These are phyloP conservation scores for Ajuga reptans DNA, from an alignment of 305 asterid genomes.

Conservation along the genomic window DNA sequence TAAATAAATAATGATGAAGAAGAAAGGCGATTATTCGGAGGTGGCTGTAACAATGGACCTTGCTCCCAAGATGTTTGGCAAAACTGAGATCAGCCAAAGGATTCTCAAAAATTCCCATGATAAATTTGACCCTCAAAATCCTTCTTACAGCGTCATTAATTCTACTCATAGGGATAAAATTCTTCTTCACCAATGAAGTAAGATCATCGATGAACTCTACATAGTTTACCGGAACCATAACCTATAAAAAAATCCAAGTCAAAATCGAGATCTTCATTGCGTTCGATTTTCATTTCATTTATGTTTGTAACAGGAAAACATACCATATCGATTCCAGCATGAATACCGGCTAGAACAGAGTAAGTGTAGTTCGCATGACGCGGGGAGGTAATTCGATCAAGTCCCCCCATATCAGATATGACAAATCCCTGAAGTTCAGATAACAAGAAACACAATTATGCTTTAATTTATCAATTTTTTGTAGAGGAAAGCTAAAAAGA, in stretches of 20 bases:
- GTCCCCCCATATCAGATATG: constrained; percentile 31
- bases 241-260: constrained; percentile 18
- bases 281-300: neutral
- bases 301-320: neutral
- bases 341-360: constrained; percentile 38
- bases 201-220: constrained; percentile 42
- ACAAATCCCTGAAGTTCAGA: constrained; percentile 42
- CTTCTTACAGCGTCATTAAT: constrained; percentile 55
- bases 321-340: constrained; percentile 56
- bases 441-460: neutral
- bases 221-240: constrained; percentile 41
- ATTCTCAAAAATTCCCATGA: constrained; percentile 53
- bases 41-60: constrained; percentile 22
- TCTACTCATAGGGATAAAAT: constrained; percentile 44
- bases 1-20: neutral
- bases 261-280: neutral
- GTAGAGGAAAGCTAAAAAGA: neutral
- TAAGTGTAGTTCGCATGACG: constrained; percentile 37
- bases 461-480: neutral
- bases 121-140: constrained; percentile 50
- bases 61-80: constrained; percentile 42
- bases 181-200: constrained; percentile 40
- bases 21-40: neutral
- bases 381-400: constrained; percentile 37
- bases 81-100: constrained; percentile 44